A percentile compares a stretch with the other conserved stretches of the same genome.
Evolutionary conservation across 257 asterid genomes (phyloP).

Genomic region (Petunia secreta): DNA sequence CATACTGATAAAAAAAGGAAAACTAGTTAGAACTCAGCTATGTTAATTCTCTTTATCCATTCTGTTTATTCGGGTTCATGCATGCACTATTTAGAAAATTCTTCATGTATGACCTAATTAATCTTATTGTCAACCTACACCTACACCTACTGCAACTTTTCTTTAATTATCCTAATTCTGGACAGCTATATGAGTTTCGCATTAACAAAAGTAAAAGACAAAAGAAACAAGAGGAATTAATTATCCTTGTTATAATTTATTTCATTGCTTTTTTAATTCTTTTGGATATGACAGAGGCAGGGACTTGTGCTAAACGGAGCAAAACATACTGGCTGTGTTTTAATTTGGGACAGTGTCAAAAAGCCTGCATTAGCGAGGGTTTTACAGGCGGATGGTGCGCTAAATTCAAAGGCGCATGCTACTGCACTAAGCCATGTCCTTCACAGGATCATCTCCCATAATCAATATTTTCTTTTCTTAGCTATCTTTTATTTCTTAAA

Average conservation of each 20-base stretch:
- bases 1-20: neutral
- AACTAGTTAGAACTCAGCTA: neutral
- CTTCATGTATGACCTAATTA: neutral
- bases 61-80: neutral
- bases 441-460: neutral
- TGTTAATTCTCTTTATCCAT: neutral
- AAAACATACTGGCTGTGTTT: neutral
- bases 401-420: neutral
- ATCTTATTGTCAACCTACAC: neutral
- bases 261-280: neutral
- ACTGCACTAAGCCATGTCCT: slow-evolving; percentile 1
- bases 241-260: no score
- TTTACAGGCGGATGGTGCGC: neutral
- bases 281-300: neutral
- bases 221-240: no score
- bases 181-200: neutral
- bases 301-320: slow-evolving; percentile 4
- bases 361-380: slow-evolving; percentile 5
- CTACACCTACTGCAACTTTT: neutral
- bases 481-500: neutral
- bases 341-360: neutral
- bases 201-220: neutral
- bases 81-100: neutral
- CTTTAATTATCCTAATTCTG: neutral
- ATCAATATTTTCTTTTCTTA: neutral